Base-by-base conservation (phyloP, 495 filamentous ascomycete species). In the Aspergillus heteromorphus region DNA sequence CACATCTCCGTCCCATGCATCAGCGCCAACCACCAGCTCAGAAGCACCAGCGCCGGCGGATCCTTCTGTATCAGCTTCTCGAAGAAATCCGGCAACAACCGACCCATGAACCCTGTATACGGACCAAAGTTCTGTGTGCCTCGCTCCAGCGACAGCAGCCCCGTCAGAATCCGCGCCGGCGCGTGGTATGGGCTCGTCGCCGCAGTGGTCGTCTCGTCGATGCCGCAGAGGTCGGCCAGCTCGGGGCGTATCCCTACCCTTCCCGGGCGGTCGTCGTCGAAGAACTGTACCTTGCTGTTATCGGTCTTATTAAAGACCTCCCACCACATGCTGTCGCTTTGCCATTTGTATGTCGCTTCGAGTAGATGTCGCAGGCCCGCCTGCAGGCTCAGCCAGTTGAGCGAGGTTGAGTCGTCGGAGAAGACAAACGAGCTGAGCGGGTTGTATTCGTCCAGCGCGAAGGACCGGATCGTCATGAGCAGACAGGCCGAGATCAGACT, bases 21-120 rank as follows among this genome's bases (percentile, higher is more conserved):
- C 31, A 77, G 68, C 5, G 63, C 63, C 56, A 75, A 64, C 78
- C 78, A 80, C 58, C 69, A 69, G 21, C 65, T 67, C 19, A 80
- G 59, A 31, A 79, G 55, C 36, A 80, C 58, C 30, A 79, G 42
- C 18, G 75, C 75, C 8, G 69, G 59, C 3, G 70, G 64, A 16
- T 79, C 73, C 53, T 74, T 79, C 16, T 34, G 27, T 25, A 55
- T 40, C 30, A 80, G 50, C 20, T 67, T 56, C 8, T 56, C 56
- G 49, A 65, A 67, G 56, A 68, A 80, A 11, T 56, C 56, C 2
- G 53, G 57, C 40, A 63, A 36, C 40, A 75, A 40, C 25, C 72
- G 64, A 19, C 65, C 70, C 67, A 72, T 71, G 53, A 66, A 73
- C 14, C 58, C 72, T 17, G 65, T 61, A 45, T 67, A 70, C 30